Evolutionary conservation across 2,329 filamentous ascomycete species (phyloP).

Genomic region (Penicillium psychrosexuale): DNA sequence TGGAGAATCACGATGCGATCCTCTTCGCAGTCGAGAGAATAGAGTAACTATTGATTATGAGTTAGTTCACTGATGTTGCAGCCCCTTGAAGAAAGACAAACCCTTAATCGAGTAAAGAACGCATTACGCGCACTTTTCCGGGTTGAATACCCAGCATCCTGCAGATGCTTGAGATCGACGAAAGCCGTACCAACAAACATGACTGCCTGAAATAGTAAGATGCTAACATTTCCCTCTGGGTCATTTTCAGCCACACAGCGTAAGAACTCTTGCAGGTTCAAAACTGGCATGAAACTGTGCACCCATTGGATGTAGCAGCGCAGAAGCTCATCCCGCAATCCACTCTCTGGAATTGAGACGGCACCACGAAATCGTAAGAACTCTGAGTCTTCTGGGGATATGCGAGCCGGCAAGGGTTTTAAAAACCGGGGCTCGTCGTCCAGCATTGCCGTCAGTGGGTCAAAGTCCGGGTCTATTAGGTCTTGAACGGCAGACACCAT

Average conservation of each 20-base stretch:
- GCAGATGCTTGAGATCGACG: constrained; percentile 70
- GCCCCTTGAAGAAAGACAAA: constrained; percentile 37
- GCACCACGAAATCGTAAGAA: constrained; percentile 79
- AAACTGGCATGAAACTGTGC: constrained; percentile 83
- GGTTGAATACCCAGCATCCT: constrained; percentile 68
- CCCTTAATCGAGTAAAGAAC: constrained; percentile 80
- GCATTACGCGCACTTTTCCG: constrained; percentile 76
- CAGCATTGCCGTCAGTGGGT: constrained; percentile 37
- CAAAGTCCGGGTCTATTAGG: constrained; percentile 39
- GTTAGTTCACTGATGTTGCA: background rate
- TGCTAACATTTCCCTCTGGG: constrained; percentile 67
- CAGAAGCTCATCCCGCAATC: constrained; percentile 72
- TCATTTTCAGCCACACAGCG: constrained; percentile 59
- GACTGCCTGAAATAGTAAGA: constrained; percentile 85
- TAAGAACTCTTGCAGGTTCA: constrained; percentile 61
- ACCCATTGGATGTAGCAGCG: constrained; percentile 80
- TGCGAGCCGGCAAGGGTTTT: constrained; percentile 69
- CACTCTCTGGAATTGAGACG: constrained; percentile 64
- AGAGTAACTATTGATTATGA: constrained; percentile 60
- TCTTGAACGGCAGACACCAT: constrained; percentile 41
- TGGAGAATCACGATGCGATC: constrained; percentile 83
- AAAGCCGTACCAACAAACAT: constrained; percentile 88
- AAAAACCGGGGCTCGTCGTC: constrained; percentile 59
- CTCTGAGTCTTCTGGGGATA: constrained; percentile 71
- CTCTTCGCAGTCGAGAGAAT: constrained; percentile 86